Conservation (phyloP, 106 monocot species). For the Dendrobium catenatum region DNA sequence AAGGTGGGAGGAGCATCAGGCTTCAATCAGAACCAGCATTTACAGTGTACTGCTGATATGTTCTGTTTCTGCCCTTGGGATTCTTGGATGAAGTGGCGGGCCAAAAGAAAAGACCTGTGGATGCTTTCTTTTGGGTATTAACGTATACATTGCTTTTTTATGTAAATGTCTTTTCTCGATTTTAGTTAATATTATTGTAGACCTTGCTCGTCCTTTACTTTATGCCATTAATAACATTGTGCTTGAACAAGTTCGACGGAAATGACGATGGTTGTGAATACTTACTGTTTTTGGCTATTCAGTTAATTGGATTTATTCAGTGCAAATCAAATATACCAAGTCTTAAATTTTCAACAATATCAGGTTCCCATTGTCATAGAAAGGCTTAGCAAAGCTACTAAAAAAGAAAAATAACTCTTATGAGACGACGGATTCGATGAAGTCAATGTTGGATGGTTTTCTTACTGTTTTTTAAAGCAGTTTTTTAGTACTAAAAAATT, state of each 20-base stretch:
- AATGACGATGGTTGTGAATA: neutral
- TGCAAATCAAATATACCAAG: too few species aligned
- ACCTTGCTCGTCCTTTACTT: neutral
- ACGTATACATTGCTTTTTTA: neutral
- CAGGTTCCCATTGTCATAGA: too few species aligned
- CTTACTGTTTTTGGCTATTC: neutral
- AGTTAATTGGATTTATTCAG: neutral
- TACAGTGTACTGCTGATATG: neutral
- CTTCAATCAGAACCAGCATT: neutral
- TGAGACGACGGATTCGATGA: too few species aligned
- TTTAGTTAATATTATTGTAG: slow-evolving; percentile 3
- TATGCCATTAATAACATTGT: neutral
- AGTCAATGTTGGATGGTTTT: too few species aligned
- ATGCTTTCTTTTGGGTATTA: neutral
- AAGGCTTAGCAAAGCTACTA: too few species aligned
- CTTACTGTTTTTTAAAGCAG: too few species aligned
- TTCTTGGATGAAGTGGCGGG: neutral
- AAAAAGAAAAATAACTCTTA: too few species aligned
- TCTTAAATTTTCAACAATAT: too few species aligned
- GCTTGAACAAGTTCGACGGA: neutral
- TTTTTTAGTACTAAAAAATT: too few species aligned
- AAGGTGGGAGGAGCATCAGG: neutral
- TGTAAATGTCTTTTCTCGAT: neutral
- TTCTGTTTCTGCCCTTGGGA: neutral
- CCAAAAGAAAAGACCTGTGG: neutral